These are phyloP conservation scores for Nasturtium officinale DNA, from an alignment of 345 rosid genomes.

Conservation along the genomic window DNA sequence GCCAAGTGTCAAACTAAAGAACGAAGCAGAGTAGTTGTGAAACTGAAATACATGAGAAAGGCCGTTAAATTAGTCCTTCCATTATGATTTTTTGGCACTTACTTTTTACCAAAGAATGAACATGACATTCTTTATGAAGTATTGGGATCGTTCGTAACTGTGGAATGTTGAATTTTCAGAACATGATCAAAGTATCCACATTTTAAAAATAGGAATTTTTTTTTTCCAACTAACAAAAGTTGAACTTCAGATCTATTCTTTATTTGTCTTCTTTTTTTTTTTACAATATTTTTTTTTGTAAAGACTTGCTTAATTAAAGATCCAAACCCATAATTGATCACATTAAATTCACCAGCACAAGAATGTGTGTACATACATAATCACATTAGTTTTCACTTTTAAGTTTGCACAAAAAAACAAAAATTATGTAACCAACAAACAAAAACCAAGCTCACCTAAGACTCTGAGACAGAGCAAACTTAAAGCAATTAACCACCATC, in stretches of 20 bases:
- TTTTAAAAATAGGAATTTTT: background rate
- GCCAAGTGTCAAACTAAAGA: background rate
- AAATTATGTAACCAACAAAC: slow-evolving; percentile 22
- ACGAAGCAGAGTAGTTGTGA: background rate
- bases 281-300: no score
- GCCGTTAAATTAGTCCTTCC: slow-evolving; percentile 3
- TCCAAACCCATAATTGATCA: slow-evolving; percentile 12
- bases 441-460: slow-evolving; percentile 4
- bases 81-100: background rate
- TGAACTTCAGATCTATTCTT: background rate
- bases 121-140: no score
- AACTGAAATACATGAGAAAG: slow-evolving; percentile 15
- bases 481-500: slow-evolving; percentile 17
- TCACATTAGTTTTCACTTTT: slow-evolving; percentile 27
- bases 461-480: slow-evolving; percentile 16
- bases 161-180: no score
- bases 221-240: background rate
- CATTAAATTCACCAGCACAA: slow-evolving; percentile 24
- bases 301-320: background rate
- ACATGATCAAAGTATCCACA: background rate
- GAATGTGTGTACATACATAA: slow-evolving; percentile 13
- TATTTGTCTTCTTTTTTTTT: no score
- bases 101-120: background rate
- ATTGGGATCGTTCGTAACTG: background rate
- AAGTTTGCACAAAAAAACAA: slow-evolving; percentile 10